These are phyloP conservation scores for Elaeagnus macrophylla DNA, from an alignment of 306 rosid species.

Conservation along the genomic window DNA sequence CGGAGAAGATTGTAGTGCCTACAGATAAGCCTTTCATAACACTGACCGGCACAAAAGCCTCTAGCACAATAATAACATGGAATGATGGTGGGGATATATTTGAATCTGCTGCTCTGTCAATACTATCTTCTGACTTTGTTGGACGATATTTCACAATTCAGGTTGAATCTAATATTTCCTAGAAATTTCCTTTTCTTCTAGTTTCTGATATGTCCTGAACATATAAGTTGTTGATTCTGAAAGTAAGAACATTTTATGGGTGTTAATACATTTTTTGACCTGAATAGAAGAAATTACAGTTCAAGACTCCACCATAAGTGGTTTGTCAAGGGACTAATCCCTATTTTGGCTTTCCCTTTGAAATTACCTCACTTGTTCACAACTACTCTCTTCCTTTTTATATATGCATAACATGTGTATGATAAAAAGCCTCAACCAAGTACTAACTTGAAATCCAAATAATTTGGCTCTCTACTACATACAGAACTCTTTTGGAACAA, in stretches of 20 bases:
- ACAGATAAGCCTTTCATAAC: slow-evolving; percentile 25
- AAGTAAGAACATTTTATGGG: background rate
- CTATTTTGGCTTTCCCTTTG: too few relatives aligned
- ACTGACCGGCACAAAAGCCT: slow-evolving; percentile 14
- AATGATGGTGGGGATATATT: slow-evolving; percentile 1
- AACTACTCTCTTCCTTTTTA: too few relatives aligned
- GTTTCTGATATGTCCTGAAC: background rate
- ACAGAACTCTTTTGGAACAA: slow-evolving; percentile 14
- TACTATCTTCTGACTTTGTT: slow-evolving; percentile 15
- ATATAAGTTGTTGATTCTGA: too few relatives aligned
- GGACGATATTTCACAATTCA: slow-evolving; percentile 16
- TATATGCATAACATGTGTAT: too few relatives aligned
- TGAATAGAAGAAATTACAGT: too few relatives aligned
- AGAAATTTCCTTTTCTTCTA: too few relatives aligned
- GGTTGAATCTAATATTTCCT: background rate
- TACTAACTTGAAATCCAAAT: too few relatives aligned
- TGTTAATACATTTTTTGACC: too few relatives aligned
- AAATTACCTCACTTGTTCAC: too few relatives aligned
- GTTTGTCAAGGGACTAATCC: too few relatives aligned
- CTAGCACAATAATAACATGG: slow-evolving; percentile 18
- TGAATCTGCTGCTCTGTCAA: slow-evolving; percentile 6
- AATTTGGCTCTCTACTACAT: background rate
- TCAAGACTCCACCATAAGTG: too few relatives aligned
- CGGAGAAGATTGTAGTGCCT: slow-evolving; percentile 19
- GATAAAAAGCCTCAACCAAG: too few relatives aligned